A percentile compares a stretch with the other conserved stretches of the same genome.
Evolutionary conservation across 805 yeast species (phyloP).

Genomic region (Zygotorulaspora danielsina): DNA sequence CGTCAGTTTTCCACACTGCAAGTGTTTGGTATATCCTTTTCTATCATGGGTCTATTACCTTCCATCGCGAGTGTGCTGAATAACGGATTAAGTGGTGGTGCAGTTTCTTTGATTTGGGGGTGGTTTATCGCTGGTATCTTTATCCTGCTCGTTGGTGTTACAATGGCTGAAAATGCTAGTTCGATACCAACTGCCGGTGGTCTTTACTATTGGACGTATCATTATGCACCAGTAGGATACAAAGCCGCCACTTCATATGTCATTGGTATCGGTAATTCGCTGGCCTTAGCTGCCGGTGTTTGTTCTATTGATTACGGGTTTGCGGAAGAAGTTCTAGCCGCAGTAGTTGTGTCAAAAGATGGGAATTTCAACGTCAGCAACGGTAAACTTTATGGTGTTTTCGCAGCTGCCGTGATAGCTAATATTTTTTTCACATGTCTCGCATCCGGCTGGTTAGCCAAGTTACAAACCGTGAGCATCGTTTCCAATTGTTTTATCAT

Average conservation of each 20-base stretch:
- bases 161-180: constrained; percentile 56
- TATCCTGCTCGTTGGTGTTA: constrained; percentile 47
- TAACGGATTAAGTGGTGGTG: constrained; percentile 51
- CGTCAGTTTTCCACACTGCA: constrained; percentile 60
- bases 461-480: constrained; percentile 53
- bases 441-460: constrained; percentile 50
- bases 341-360: constrained; percentile 43
- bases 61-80: constrained; percentile 50
- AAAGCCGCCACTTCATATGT: constrained; percentile 49
- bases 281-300: constrained; percentile 56
- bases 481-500: constrained; percentile 47
- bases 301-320: constrained; percentile 42
- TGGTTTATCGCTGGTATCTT: constrained; percentile 51
- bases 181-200: constrained; percentile 68
- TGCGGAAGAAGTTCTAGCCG: constrained; percentile 44
- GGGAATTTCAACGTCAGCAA: constrained; percentile 48
- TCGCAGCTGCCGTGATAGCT: constrained; percentile 49
- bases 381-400: constrained; percentile 54
- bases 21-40: constrained; percentile 67
- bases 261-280: constrained; percentile 56
- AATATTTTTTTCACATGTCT: constrained; percentile 48
- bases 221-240: constrained; percentile 49
- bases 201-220: constrained; percentile 55
- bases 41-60: constrained; percentile 59
- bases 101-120: constrained; percentile 60